Percentiles rank a stretch among this genome's conserved stretches.
Evolutionary conservation across 73 alveolate species (phyloP).

Genomic region (Paramecium pentaurelia): DNA sequence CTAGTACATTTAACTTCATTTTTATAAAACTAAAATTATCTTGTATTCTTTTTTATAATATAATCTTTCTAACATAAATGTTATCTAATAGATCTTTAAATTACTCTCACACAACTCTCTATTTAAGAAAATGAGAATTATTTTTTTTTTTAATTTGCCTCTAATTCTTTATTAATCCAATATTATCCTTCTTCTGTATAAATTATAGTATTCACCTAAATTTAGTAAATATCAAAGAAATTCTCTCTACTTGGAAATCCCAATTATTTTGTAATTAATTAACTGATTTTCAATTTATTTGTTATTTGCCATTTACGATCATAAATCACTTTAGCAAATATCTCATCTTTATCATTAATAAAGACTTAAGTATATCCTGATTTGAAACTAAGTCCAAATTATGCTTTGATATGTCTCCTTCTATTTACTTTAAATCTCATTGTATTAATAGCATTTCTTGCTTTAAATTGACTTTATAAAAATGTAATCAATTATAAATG

Average conservation of each 20-base stretch:
- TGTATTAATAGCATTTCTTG: background rate
- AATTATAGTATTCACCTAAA: background rate
- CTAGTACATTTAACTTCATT: background rate
- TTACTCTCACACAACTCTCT: background rate
- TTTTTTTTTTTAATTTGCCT: background rate
- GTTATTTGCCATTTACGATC: constrained; percentile 6
- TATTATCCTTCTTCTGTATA: constrained; percentile 35
- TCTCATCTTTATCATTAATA: background rate
- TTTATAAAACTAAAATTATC: background rate
- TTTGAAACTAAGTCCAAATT: background rate
- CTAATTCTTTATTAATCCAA: background rate
- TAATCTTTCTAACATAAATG: background rate
- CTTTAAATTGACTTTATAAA: background rate
- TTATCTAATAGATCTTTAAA: background rate
- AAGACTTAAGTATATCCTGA: background rate
- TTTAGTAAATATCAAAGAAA: background rate
- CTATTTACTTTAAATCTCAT: background rate
- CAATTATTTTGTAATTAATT: background rate
- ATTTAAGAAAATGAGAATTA: background rate
- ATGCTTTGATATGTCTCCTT: background rate
- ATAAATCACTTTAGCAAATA: background rate
- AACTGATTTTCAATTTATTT: background rate
- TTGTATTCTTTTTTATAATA: background rate
- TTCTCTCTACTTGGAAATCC: constrained; percentile 45
- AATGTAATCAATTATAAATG: background rate